Evolutionary conservation across 306 rosid genomes (phyloP).

Genomic region (Adenanthera pavonina): DNA sequence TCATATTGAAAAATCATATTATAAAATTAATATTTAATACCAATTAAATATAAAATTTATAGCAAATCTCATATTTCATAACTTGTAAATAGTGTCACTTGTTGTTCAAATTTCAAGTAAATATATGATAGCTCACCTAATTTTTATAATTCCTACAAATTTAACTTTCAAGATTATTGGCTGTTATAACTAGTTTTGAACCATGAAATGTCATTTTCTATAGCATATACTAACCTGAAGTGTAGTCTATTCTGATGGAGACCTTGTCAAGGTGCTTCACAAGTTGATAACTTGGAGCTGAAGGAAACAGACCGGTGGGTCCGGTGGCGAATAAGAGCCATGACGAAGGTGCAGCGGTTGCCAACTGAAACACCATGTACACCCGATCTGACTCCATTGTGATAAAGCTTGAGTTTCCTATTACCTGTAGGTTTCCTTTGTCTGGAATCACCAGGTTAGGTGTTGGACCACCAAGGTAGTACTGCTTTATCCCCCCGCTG

Average conservation of each 20-base stretch:
- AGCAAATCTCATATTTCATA: too few relatives aligned
- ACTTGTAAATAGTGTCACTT: too few relatives aligned
- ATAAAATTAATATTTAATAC: too few relatives aligned
- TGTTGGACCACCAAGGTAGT: conserved; percentile 66
- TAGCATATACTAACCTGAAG: conserved; percentile 49
- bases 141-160: too few relatives aligned
- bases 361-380: conserved; percentile 70
- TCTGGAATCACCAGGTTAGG: conserved; percentile 55
- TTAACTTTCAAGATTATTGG: too few relatives aligned
- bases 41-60: too few relatives aligned
- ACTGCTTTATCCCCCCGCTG: conserved; percentile 54
- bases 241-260: conserved; percentile 61
- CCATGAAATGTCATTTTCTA: background rate
- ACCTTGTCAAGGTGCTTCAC: conserved; percentile 58
- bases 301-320: conserved; percentile 59
- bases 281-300: conserved; percentile 53
- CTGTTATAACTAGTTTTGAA: background rate
- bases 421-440: conserved; percentile 60
- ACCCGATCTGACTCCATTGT: conserved; percentile 49
- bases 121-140: too few relatives aligned
- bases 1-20: too few relatives aligned
- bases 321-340: conserved; percentile 64
- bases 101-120: too few relatives aligned
- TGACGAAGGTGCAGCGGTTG: conserved; percentile 39
- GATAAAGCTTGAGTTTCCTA: conserved; percentile 51